A percentile compares a stretch with the other conserved stretches of the same genome.
Conservation (phyloP, 2,329 filamentous ascomycete genomes). For the Fusarium nisikadoi region DNA sequence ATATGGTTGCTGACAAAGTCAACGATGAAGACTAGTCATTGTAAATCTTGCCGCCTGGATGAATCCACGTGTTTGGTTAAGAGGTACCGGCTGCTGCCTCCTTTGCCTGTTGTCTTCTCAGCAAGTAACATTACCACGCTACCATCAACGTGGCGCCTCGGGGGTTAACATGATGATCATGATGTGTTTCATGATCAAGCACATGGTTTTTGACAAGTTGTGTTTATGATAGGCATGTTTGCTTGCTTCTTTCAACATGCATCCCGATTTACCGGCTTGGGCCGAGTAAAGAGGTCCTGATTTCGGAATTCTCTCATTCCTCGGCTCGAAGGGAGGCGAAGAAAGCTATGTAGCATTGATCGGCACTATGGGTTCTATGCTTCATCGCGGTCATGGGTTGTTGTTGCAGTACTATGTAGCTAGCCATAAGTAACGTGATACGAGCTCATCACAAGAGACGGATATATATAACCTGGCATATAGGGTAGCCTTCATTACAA, state of each 20-base stretch:
- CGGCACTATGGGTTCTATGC: neutral
- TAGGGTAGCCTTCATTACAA: neutral
- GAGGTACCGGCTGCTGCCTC: neutral
- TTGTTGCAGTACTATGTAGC: neutral
- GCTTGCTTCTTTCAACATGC: conserved; percentile 16
- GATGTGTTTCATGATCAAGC: conserved; percentile 31
- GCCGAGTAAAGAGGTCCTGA: neutral
- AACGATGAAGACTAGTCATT: conserved; percentile 60
- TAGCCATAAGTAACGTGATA: neutral
- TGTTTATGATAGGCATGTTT: neutral
- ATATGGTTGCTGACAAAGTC: conserved; percentile 63
- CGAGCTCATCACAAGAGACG: neutral
- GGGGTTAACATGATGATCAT: conserved; percentile 27
- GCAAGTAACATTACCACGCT: neutral
- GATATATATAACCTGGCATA: neutral
- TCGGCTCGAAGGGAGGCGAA: neutral
- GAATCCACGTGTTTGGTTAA: neutral
- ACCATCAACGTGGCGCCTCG: neutral
- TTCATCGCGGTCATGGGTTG: neutral
- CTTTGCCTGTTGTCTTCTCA: neutral
- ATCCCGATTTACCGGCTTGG: conserved; percentile 23
- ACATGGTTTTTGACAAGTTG: conserved; percentile 25
- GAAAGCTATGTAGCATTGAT: neutral
- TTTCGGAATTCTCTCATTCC: conserved; percentile 3
- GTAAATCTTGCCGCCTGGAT: neutral